These are phyloP conservation scores for Aechmea fasciata DNA, from an alignment of 176 grass and related monocot species.

Conservation along the genomic window DNA sequence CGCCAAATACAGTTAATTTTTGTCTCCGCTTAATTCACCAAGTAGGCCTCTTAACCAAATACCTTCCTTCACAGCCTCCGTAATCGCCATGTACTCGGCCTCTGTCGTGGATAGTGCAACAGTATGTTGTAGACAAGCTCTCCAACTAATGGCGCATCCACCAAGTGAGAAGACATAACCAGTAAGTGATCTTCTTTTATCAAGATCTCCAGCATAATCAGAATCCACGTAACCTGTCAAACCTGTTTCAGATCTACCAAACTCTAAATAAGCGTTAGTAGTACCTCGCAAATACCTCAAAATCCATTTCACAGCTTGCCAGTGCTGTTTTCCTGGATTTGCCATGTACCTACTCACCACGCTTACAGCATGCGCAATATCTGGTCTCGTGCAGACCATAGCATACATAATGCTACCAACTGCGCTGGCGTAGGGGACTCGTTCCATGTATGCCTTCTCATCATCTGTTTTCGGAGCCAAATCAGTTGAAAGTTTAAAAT, in stretches of 20 bases:
- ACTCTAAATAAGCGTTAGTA: neutral
- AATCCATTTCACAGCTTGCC: neutral
- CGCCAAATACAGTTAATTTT: neutral
- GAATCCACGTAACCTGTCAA: neutral
- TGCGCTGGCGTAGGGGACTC: neutral
- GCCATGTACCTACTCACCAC: constrained; percentile 4
- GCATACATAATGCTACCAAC: constrained; percentile 14
- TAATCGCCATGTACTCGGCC: neutral
- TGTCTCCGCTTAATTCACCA: neutral
- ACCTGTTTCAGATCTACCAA: neutral
- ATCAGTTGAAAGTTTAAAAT: constrained; percentile 14
- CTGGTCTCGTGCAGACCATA: constrained; percentile 1
- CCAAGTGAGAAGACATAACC: neutral
- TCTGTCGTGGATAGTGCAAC: neutral
- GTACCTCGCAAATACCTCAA: neutral
- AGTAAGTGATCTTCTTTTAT: neutral
- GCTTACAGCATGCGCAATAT: neutral
- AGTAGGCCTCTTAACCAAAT: neutral
- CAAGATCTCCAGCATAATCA: neutral
- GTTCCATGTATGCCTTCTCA: neutral
- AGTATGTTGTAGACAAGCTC: too few species aligned
- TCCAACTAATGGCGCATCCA: too few species aligned
- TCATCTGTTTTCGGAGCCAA: neutral
- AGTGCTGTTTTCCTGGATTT: neutral
- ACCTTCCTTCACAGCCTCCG: neutral